These are phyloP conservation scores for Kwoniella shivajii DNA, from an alignment of 1,284 basidiomycete genomes.

Conservation along the genomic window DNA sequence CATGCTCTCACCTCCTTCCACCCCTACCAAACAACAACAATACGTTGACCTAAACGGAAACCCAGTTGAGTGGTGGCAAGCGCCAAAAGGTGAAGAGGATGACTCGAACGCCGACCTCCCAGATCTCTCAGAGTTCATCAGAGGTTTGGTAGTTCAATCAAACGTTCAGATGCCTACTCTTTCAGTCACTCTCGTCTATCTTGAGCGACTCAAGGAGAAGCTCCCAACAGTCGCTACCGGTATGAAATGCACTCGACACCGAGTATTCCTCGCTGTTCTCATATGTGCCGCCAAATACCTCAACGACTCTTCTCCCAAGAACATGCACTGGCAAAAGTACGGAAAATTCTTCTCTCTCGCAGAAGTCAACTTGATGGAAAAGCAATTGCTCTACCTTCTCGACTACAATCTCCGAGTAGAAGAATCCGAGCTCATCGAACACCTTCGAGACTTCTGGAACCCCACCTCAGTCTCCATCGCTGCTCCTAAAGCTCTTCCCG, in stretches of 20 bases:
- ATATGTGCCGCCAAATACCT: conserved; percentile 97
- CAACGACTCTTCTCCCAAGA: conserved; percentile 94
- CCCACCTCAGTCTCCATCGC: conserved; percentile 18
- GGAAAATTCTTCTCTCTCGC: conserved; percentile 64
- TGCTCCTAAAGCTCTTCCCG: conserved; percentile 4
- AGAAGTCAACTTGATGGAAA: conserved; percentile 92
- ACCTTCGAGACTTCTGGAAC: conserved; percentile 71
- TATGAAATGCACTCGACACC: conserved; percentile 89
- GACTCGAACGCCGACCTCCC: conserved; percentile 57
- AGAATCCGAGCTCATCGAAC: conserved; percentile 69
- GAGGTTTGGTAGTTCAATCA: conserved; percentile 75
- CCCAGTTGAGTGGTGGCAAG: conserved; percentile 52
- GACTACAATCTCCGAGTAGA: conserved; percentile 62
- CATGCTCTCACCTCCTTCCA: conserved; percentile 62
- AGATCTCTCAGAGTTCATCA: conserved; percentile 82
- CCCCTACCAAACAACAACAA: conserved; percentile 58
- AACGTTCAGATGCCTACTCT: conserved; percentile 92
- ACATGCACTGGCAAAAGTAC: conserved; percentile 85
- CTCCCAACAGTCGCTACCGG: conserved; percentile 84
- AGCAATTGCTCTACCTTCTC: conserved; percentile 84
- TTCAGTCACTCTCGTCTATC: conserved; percentile 90
- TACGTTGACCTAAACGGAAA: conserved; percentile 28
- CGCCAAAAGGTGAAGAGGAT: conserved; percentile 34
- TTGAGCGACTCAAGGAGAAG: conserved; percentile 80
- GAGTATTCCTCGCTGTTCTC: conserved; percentile 92